phyloP scores from a whole-genome alignment of 768 basidiomycete genomes.

The Wakefieldia striispora region DNA sequence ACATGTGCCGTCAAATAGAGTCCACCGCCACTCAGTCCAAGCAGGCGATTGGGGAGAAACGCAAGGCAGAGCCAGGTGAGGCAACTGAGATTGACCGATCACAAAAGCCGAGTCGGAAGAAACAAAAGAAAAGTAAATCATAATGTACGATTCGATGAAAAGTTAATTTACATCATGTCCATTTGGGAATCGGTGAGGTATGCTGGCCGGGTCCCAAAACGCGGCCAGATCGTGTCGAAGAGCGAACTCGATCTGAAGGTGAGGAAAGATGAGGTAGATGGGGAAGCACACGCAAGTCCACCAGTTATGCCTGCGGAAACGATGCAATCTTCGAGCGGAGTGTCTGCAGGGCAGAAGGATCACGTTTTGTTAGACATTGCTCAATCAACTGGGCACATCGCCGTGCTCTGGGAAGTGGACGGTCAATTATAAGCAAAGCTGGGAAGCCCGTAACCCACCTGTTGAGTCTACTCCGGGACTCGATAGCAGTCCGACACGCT shows the following conservation, averaged over 20 bases:
- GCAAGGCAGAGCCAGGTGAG: slow-evolving; percentile 37
- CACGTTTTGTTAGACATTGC: slow-evolving; percentile 22
- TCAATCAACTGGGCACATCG: slow-evolving; percentile 28
- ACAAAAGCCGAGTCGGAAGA: slow-evolving; percentile 45
- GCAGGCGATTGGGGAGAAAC: slow-evolving; percentile 28
- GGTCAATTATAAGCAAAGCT: neutral
- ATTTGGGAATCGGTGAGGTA: neutral
- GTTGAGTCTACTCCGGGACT: slow-evolving; percentile 47
- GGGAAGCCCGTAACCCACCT: slow-evolving; percentile 35
- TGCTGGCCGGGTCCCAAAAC: too few species aligned
- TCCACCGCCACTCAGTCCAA: slow-evolving; percentile 13
- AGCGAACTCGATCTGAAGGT: neutral
- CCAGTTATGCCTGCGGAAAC: slow-evolving; percentile 7
- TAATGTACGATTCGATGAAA: slow-evolving; percentile 6
- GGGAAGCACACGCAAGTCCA: neutral
- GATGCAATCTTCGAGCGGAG: slow-evolving; percentile 17
- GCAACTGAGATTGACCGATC: slow-evolving; percentile 25
- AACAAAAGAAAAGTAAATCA: slow-evolving; percentile 39
- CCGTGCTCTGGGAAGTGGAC: slow-evolving; percentile 20
- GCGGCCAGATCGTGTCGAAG: neutral
- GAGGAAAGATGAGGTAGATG: neutral
- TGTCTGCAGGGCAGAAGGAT: slow-evolving; percentile 18
- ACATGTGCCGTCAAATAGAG: slow-evolving; percentile 64
- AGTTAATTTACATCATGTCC: neutral
- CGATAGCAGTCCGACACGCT: slow-evolving; percentile 52